Evolutionary conservation across 2,329 filamentous ascomycete genomes (phyloP).

Genomic region (Hymenoscyphus fraxineus): DNA sequence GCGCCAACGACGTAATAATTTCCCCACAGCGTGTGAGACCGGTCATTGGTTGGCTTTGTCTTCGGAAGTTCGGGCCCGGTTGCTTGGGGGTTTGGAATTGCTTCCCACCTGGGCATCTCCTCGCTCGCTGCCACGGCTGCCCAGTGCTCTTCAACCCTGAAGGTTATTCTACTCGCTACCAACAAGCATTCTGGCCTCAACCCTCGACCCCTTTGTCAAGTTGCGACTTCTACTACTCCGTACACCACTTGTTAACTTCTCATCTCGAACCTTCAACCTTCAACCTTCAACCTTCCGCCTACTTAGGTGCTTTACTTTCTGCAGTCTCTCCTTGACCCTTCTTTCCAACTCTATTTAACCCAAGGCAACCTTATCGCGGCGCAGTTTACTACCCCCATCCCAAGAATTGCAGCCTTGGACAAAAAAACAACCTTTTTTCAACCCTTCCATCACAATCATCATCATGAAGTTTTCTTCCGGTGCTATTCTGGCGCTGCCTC

Average conservation of each 20-base stretch:
- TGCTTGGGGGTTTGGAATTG: too few relatives aligned
- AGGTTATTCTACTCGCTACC: neutral
- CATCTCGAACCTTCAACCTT: constrained; percentile 13
- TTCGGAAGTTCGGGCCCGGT: neutral
- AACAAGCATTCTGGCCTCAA: constrained; percentile 15
- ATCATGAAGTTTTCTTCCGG: constrained; percentile 56
- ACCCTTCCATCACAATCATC: constrained; percentile 10
- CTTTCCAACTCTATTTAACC: constrained; percentile 10
- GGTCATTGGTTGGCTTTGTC: neutral
- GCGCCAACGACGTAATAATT: neutral
- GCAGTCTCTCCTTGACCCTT: constrained; percentile 22
- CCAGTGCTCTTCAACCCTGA: too few relatives aligned
- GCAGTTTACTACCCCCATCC: neutral
- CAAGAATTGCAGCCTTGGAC: constrained; percentile 13
- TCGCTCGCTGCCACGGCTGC: too few relatives aligned
- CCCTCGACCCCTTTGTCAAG: constrained; percentile 4
- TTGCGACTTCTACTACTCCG: neutral
- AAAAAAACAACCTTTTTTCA: constrained; percentile 10
- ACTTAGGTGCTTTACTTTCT: neutral
- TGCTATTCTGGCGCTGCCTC: constrained; percentile 51
- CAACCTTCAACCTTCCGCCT: constrained; percentile 7
- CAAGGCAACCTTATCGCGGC: constrained; percentile 20
- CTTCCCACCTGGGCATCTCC: too few relatives aligned
- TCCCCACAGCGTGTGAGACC: neutral
- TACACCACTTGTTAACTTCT: constrained; percentile 21